Conservation (phyloP, 2,329 filamentous ascomycete species). For the Zarea fungicola region DNA sequence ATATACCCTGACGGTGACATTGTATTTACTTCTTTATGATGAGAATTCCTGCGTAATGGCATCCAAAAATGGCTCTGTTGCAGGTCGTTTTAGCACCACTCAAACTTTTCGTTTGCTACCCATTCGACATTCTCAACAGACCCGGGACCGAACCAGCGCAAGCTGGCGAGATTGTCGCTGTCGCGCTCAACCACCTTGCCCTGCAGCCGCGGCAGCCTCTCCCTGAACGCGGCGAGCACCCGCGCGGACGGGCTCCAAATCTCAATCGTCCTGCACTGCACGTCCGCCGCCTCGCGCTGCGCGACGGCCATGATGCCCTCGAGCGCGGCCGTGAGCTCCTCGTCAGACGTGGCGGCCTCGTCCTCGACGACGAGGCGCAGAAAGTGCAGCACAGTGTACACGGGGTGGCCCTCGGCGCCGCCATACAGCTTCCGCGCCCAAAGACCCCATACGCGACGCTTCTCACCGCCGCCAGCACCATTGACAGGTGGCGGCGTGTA, state of each 20-base stretch:
- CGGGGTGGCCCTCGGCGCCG: constrained; percentile 40
- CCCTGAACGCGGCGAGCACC: constrained; percentile 42
- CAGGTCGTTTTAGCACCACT: too few relatives aligned
- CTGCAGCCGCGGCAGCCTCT: constrained; percentile 37
- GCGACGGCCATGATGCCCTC: constrained; percentile 61
- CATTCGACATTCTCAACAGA: constrained; percentile 55
- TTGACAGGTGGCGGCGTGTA: constrained; percentile 37
- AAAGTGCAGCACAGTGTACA: constrained; percentile 64
- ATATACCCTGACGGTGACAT: background rate
- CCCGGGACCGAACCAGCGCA: constrained; percentile 64
- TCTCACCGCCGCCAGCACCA: constrained; percentile 29
- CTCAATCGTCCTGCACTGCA: constrained; percentile 65
- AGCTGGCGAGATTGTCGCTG: constrained; percentile 61
- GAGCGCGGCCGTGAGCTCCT: constrained; percentile 48
- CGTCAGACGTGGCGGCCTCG: constrained; percentile 30
- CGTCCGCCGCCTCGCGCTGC: constrained; percentile 63
- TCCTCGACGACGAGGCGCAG: constrained; percentile 65
- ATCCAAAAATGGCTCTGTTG: too few relatives aligned
- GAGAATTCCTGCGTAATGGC: too few relatives aligned
- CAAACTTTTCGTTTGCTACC: constrained; percentile 73
- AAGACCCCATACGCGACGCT: constrained; percentile 64
- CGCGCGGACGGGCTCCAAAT: constrained; percentile 74
- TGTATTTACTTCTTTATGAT: too few relatives aligned
- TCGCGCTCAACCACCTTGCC: constrained; percentile 52
- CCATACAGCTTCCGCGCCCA: constrained; percentile 66